Evolutionary conservation across 345 rosid species (phyloP), one percentile per base, ranked within the genome.

Genomic region (Salix viminalis): DNA sequence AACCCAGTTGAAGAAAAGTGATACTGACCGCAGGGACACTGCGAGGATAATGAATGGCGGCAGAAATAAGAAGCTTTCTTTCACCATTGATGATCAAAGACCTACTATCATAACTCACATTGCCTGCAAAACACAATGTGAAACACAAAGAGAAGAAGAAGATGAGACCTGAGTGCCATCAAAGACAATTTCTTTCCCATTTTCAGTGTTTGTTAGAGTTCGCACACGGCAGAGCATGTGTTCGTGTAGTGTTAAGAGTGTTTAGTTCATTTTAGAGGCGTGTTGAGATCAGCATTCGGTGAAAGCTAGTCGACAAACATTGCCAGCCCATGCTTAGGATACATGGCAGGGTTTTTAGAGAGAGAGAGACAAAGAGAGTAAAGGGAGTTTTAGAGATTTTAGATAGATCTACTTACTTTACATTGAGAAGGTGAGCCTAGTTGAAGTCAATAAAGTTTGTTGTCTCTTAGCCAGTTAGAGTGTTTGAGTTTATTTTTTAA

Each of bases 1-100:
- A 42, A 42, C 19, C 13, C 42, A 64, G 26, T 13, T 18, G 50
- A 10, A 26, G 19, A 37, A 77, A 26, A 58, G 0, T 13, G 50
- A 28, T 15, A 83, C 86, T 36, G 39, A 90, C 94, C 80, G 76
- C 92, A 48, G 94, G 94, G 60, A 90, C 92, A 26, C 94, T 90
- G 69, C 94, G 90, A 19, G 94, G 94, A 73, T 90, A 89, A 76
- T 90, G 94, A 86, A 90, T 87, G 77, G 94, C 78, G 70, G 94
- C 94, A 11, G 94, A 90, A 73, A 90, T 84, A 78, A 90, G 87
- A 61, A 90, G 92, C 88, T 87, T 88, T 42, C 90, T 82, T 32
- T 86, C 89, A 80, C 86, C 88, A 71, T 87, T 83, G 61, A 90
- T 85, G 70, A 87, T 76, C 24, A 89, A 87, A 80, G 94, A 90